Percentiles rank a stretch among this genome's conserved stretches.
These are phyloP conservation scores for Fusarium newnesense DNA, from an alignment of 2,329 filamentous ascomycete species.

Conservation along the genomic window DNA sequence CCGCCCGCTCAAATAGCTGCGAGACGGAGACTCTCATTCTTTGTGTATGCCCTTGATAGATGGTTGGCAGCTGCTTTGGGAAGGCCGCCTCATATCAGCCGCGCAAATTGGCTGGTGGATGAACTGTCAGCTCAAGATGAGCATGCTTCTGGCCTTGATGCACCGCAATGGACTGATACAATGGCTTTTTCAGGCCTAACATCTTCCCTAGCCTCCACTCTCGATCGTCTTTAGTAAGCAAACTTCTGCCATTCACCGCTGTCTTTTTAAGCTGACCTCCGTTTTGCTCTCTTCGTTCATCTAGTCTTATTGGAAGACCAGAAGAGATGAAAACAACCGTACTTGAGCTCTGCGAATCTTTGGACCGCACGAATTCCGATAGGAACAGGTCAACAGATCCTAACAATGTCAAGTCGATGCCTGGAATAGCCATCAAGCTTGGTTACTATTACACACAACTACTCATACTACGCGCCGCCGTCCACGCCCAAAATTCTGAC, in stretches of 20 bases:
- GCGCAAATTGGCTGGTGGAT: neutral
- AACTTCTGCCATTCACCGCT: too few relatives aligned
- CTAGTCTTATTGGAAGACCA: rapidly evolving
- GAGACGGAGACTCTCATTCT: neutral
- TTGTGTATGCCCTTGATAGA: neutral
- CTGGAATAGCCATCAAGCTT: neutral
- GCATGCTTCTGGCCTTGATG: neutral
- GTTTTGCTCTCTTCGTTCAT: neutral
- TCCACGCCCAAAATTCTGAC: neutral
- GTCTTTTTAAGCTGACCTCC: rapidly evolving
- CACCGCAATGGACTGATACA: neutral
- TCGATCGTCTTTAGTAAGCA: neutral
- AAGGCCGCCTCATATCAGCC: neutral
- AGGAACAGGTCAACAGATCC: neutral
- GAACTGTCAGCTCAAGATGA: neutral
- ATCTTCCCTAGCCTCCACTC: neutral
- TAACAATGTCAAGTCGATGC: rapidly evolving
- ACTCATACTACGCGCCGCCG: neutral
- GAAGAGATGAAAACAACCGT: neutral
- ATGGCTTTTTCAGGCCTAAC: neutral
- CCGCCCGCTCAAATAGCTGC: neutral
- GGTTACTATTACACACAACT: neutral
- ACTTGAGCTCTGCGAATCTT: neutral
- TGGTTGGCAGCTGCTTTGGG: slow-evolving; percentile 5
- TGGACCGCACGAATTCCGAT: rapidly evolving